A percentile compares a stretch with the other conserved stretches of the same genome.
Conservation (phyloP, 192 early-diverging fungal species). For the Coemansia sp. region DNA sequence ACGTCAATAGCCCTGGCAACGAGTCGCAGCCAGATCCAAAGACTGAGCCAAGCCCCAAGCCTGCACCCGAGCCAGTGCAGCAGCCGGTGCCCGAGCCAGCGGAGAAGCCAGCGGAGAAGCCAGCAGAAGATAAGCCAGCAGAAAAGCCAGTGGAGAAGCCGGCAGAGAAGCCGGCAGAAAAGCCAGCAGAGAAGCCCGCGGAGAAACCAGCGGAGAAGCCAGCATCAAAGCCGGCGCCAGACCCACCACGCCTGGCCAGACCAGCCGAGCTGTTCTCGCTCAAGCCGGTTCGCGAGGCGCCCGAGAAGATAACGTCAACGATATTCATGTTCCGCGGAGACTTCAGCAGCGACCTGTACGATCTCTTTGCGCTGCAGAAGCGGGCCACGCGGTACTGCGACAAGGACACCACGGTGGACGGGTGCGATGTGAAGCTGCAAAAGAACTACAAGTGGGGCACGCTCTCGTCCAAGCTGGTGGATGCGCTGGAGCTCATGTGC, state of each 20-base stretch:
- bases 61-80: neutral
- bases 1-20: too few relatives aligned
- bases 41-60: too few relatives aligned
- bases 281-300: neutral
- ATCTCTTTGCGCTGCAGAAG: slow-evolving; percentile 1
- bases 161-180: neutral
- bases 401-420: neutral
- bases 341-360: slow-evolving; percentile 4
- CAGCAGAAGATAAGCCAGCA: neutral
- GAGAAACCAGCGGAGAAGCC: neutral
- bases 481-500: neutral
- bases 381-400: slow-evolving; percentile 5
- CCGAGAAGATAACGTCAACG: neutral
- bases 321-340: slow-evolving; percentile 9
- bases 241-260: neutral
- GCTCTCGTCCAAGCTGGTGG: neutral
- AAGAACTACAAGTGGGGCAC: slow-evolving; percentile 9
- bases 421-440: slow-evolving; percentile 3
- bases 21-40: too few relatives aligned
- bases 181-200: neutral
- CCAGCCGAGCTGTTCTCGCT: neutral
- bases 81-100: neutral
- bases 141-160: neutral
- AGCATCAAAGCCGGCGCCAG: neutral
- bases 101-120: neutral